phyloP scores from a whole-genome alignment of 148 eudicot species.

The Camellia sinensis region DNA sequence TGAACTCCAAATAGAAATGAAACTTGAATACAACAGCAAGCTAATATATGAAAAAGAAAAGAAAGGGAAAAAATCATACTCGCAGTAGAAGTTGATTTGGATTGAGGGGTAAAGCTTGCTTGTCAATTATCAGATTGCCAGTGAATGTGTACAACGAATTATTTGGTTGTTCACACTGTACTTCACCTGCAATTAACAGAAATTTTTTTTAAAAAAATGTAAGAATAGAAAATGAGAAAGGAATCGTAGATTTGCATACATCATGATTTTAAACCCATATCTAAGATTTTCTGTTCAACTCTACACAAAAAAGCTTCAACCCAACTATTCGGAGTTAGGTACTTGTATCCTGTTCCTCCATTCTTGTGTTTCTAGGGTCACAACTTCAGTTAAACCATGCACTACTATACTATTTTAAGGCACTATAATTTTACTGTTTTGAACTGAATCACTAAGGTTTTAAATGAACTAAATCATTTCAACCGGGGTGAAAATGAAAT shows the following conservation, averaged over 20 bases:
- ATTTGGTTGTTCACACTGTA: slow-evolving; percentile 96
- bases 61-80: slow-evolving; percentile 38
- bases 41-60: neutral
- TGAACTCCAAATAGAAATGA: neutral
- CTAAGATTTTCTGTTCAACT: neutral
- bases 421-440: neutral
- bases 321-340: neutral
- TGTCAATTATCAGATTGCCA: slow-evolving; percentile 81
- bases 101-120: slow-evolving; percentile 82
- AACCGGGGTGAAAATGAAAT: neutral
- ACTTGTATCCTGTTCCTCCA: neutral
- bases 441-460: neutral
- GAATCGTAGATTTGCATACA: neutral
- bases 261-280: neutral
- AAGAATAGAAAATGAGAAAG: neutral
- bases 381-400: too few relatives aligned
- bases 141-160: slow-evolving; percentile 95
- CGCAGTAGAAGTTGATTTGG: slow-evolving; percentile 93
- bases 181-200: slow-evolving; percentile 65
- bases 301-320: neutral
- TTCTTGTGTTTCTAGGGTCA: neutral
- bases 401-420: neutral
- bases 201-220: neutral
- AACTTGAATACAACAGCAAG: slow-evolving; percentile 2
- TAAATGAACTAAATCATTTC: neutral